phyloP scores from a whole-genome alignment of 139 green algal species.

The Chlorella vulgaris region DNA sequence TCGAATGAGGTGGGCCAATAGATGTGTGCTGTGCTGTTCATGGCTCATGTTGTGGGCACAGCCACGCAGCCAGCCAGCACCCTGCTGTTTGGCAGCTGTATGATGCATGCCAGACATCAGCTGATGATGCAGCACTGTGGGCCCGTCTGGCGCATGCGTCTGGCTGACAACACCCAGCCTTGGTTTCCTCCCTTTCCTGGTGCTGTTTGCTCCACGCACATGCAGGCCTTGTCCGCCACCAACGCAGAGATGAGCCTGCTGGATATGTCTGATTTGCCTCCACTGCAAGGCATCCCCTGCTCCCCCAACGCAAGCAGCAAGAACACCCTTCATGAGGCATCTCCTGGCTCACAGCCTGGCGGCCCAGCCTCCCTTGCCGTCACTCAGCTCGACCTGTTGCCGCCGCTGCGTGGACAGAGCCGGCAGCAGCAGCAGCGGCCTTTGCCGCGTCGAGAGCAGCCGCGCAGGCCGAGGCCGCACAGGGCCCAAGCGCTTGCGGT shows the following conservation, averaged over 20 bases:
- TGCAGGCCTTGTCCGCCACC: background rate
- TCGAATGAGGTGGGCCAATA: conserved; percentile 16
- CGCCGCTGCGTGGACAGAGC: too few relatives aligned
- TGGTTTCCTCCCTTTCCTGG: too few relatives aligned
- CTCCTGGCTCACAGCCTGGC: background rate
- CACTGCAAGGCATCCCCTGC: background rate
- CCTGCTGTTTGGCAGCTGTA: too few relatives aligned
- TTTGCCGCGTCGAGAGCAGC: too few relatives aligned
- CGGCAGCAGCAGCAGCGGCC: background rate
- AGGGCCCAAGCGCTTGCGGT: too few relatives aligned
- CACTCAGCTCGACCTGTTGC: background rate
- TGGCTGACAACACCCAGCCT: too few relatives aligned
- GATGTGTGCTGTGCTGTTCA: too few relatives aligned
- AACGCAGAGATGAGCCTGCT: background rate
- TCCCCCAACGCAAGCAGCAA: background rate
- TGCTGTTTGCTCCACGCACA: background rate
- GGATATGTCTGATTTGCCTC: conserved; percentile 17
- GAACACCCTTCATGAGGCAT: background rate
- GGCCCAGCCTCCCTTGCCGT: background rate
- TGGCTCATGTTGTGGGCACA: too few relatives aligned
- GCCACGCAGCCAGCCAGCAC: too few relatives aligned
- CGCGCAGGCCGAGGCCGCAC: background rate
- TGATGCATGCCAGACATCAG: too few relatives aligned
- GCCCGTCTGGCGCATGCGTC: too few relatives aligned
- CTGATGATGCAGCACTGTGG: too few relatives aligned